A percentile compares a stretch with the other conserved stretches of the same genome.
Evolutionary conservation across 768 basidiomycete genomes (phyloP).

Genomic region (Termitomyces sp.): DNA sequence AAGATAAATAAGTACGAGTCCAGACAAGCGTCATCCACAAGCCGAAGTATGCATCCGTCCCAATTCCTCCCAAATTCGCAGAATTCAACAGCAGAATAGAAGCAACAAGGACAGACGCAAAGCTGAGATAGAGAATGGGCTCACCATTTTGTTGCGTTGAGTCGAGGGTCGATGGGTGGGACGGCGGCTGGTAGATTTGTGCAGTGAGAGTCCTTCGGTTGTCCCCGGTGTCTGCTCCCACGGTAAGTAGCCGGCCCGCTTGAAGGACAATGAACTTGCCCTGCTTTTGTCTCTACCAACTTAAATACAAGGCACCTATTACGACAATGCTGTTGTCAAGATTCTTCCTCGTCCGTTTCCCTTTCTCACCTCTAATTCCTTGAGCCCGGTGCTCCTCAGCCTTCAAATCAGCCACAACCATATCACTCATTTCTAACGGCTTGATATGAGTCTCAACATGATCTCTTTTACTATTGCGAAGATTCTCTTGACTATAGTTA

Average conservation of each 20-base stretch:
- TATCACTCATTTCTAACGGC: no score
- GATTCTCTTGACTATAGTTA: conserved; percentile 14
- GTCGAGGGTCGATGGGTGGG: conserved; percentile 38
- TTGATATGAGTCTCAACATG: conserved; percentile 14
- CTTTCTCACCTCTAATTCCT: conserved; percentile 1
- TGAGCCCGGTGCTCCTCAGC: conserved; percentile 35
- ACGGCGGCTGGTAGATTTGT: conserved; percentile 31
- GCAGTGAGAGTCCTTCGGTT: conserved; percentile 26
- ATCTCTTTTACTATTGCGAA: conserved; percentile 14
- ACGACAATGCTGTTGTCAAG: conserved; percentile 13
- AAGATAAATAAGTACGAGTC: conserved; percentile 13
- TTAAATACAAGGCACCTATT: neutral
- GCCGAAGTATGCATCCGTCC: conserved; percentile 35
- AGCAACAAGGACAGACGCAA: neutral
- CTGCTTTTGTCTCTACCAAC: conserved; percentile 11
- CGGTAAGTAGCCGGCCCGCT: conserved; percentile 13
- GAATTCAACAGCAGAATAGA: conserved; percentile 12
- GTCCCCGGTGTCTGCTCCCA: conserved; percentile 27
- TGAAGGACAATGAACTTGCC: conserved; percentile 14
- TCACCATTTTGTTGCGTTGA: conserved; percentile 42
- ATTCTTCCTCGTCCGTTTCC: neutral
- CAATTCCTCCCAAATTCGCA: conserved; percentile 23
- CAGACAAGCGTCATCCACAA: conserved; percentile 34
- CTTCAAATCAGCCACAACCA: conserved; percentile 8
- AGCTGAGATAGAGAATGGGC: conserved; percentile 17